Evolutionary conservation across 768 basidiomycete species (phyloP).

Genomic region (Boletus tylopilopsis): DNA sequence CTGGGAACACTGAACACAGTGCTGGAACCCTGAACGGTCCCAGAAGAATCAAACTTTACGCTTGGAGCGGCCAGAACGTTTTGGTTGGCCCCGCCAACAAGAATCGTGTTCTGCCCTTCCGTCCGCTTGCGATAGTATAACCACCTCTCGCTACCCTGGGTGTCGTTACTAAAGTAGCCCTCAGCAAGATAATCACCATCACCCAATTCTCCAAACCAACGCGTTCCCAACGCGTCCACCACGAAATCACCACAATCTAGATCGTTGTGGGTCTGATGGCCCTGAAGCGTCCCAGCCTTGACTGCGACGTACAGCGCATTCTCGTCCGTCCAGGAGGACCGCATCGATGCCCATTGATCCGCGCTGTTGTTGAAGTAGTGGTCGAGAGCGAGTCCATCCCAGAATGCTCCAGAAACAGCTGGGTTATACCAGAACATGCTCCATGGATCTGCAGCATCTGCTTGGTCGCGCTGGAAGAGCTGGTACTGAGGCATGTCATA

Average conservation of each 20-base stretch:
- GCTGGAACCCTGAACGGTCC: conserved; percentile 79
- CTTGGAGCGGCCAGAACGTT: conserved; percentile 65
- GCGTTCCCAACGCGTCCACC: conserved; percentile 85
- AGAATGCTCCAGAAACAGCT: conserved; percentile 79
- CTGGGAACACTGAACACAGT: conserved; percentile 63
- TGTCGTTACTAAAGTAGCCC: conserved; percentile 75
- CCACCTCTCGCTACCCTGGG: conserved; percentile 74
- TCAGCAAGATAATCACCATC: conserved; percentile 77
- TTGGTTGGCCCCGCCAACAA: conserved; percentile 77
- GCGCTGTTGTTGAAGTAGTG: conserved; percentile 66
- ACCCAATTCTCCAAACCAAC: conserved; percentile 95
- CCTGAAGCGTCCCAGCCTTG: conserved; percentile 77
- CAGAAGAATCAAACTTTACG: conserved; percentile 46
- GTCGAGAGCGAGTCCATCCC: conserved; percentile 83
- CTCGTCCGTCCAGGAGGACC: conserved; percentile 88
- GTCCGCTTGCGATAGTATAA: conserved; percentile 94
- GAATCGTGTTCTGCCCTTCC: conserved; percentile 94
- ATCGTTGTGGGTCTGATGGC: conserved; percentile 94
- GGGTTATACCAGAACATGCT: conserved; percentile 96
- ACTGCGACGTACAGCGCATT: conserved; percentile 82
- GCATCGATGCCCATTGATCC: conserved; percentile 89
- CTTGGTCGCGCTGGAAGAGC: conserved; percentile 89
- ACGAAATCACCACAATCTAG: conserved; percentile 96
- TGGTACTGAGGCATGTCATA: conserved; percentile 72
- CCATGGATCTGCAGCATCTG: conserved; percentile 80